Evolutionary conservation across 257 asterid genomes (phyloP).

Genomic region (Paraleonurus japonicus): DNA sequence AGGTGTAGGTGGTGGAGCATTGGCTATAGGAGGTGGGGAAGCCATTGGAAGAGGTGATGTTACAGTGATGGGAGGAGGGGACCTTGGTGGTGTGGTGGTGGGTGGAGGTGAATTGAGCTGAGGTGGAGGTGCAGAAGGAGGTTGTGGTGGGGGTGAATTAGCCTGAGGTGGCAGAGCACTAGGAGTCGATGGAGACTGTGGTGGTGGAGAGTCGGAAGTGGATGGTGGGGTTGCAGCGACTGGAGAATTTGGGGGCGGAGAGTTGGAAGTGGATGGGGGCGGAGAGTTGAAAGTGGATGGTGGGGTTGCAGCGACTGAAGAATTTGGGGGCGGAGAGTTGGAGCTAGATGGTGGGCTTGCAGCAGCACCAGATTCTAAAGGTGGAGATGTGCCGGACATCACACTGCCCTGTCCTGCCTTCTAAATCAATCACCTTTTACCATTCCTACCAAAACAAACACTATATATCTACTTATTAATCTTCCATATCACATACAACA

Average conservation of each 20-base stretch:
- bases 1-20: slow-evolving; percentile 29
- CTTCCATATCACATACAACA: slow-evolving; percentile 1
- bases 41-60: slow-evolving; percentile 35
- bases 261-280: slow-evolving; percentile 12
- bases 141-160: not conserved
- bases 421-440: slow-evolving; percentile 29
- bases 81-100: slow-evolving; percentile 20
- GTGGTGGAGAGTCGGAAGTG: slow-evolving; percentile 13
- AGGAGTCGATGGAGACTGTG: not conserved
- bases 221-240: slow-evolving; percentile 12
- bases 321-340: slow-evolving; percentile 23
- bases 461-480: slow-evolving; percentile 12
- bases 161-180: slow-evolving; percentile 22
- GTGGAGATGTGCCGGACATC: slow-evolving; percentile 57
- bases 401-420: slow-evolving; percentile 26
- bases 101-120: slow-evolving; percentile 19
- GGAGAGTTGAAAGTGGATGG: slow-evolving; percentile 10
- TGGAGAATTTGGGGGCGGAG: slow-evolving; percentile 27
- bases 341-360: slow-evolving; percentile 21
- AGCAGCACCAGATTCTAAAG: slow-evolving; percentile 39
- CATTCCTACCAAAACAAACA: slow-evolving; percentile 36
- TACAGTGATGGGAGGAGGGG: slow-evolving; percentile 7
- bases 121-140: slow-evolving; percentile 27
- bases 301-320: slow-evolving; percentile 11
- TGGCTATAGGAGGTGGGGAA: slow-evolving; percentile 32